Evolutionary conservation across 768 basidiomycete species (phyloP).

Genomic region (Neoboletus subvelutipes): DNA sequence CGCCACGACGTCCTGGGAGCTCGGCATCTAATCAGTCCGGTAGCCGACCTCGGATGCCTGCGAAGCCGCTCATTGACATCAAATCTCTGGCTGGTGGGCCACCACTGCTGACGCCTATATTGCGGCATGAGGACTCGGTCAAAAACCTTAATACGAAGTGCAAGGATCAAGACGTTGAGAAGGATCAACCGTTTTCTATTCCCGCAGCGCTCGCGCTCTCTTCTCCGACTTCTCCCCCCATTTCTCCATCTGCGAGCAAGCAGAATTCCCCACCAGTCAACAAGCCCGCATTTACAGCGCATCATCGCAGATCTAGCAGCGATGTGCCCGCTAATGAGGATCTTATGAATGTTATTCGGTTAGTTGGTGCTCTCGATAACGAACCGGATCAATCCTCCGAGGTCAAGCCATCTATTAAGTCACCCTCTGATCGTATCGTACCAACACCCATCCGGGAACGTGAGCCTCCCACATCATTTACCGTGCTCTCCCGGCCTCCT

Average conservation of each 20-base stretch:
- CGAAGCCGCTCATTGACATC: conserved; percentile 46
- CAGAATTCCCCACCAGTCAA: background rate
- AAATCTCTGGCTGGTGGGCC: conserved; percentile 36
- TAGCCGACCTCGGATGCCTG: conserved; percentile 31
- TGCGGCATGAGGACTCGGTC: conserved; percentile 31
- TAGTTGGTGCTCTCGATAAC: conserved; percentile 30
- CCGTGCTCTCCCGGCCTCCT: conserved; percentile 59
- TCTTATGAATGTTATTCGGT: conserved; percentile 31
- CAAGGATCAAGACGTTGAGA: conserved; percentile 22
- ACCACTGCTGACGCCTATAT: conserved; percentile 30
- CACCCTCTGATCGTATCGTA: conserved; percentile 28
- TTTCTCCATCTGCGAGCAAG: conserved; percentile 15
- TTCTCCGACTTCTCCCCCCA: conserved; percentile 19
- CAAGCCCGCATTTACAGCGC: conserved; percentile 3
- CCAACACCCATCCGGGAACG: conserved; percentile 62
- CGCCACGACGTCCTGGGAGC: conserved; percentile 67
- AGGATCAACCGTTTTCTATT: conserved; percentile 32
- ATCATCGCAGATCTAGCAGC: conserved; percentile 18
- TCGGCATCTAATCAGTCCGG: conserved; percentile 39
- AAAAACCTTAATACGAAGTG: conserved; percentile 18
- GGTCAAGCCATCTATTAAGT: background rate
- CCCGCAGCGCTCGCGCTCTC: conserved; percentile 25
- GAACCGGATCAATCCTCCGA: conserved; percentile 15
- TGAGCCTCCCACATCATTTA: conserved; percentile 55
- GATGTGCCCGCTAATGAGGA: conserved; percentile 29